phyloP scores from a whole-genome alignment of 306 rosid species.

The Ochetophila trinervis region DNA sequence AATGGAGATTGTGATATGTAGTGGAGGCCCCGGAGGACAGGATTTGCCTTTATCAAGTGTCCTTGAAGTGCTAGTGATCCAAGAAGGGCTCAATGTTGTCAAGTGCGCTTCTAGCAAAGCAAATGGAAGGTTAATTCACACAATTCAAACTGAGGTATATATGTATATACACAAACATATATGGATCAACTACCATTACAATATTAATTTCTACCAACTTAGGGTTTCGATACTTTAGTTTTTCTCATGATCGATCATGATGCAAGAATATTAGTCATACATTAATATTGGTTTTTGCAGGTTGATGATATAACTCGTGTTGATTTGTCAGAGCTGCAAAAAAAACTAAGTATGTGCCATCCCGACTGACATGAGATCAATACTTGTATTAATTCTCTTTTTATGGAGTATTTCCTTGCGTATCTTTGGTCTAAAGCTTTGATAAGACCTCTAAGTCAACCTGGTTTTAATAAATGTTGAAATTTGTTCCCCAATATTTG shows the following conservation, averaged over 20 bases:
- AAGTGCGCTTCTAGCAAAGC: slow-evolving; percentile 27
- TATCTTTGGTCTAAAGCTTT: not conserved
- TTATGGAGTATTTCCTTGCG: not conserved
- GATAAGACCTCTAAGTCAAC: no score
- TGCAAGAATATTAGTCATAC: no score
- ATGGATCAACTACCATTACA: no score
- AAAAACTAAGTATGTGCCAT: slow-evolving; percentile 26
- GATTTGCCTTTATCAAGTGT: slow-evolving; percentile 28
- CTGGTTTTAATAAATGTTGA: no score
- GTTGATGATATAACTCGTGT: slow-evolving; percentile 20
- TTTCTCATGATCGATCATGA: not conserved
- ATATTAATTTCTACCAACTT: no score
- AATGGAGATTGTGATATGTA: slow-evolving; percentile 31
- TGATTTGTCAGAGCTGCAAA: slow-evolving; percentile 30
- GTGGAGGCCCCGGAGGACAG: slow-evolving; percentile 2
- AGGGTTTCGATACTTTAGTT: not conserved
- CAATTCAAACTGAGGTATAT: slow-evolving; percentile 37
- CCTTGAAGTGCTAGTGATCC: slow-evolving; percentile 23
- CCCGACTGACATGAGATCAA: slow-evolving; percentile 8
- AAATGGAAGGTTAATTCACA: slow-evolving; percentile 33
- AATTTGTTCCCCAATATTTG: no score
- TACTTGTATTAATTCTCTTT: not conserved
- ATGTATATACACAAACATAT: not conserved
- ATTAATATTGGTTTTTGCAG: slow-evolving; percentile 20
- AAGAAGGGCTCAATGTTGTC: slow-evolving; percentile 27